Percentiles rank a stretch among this genome's conserved stretches.
Evolutionary conservation across 1,284 basidiomycete species (phyloP).

Genomic region (Fomitopsis pinicola): DNA sequence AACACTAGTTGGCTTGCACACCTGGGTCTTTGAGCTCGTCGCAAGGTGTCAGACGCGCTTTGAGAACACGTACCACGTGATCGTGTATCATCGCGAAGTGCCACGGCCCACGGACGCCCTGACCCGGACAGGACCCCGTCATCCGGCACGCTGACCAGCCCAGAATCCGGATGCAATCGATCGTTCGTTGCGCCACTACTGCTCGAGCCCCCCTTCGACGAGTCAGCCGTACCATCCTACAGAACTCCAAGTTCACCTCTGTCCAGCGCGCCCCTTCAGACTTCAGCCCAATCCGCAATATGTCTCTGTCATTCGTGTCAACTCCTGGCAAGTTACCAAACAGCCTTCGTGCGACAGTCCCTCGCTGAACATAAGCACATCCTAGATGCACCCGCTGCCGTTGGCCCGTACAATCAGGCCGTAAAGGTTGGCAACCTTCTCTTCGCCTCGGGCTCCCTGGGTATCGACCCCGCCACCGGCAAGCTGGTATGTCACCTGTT

Average conservation of each 20-base stretch:
- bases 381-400: constrained; percentile 78
- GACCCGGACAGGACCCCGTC: background rate
- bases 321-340: constrained; percentile 39
- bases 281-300: background rate
- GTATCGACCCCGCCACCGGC: constrained; percentile 74
- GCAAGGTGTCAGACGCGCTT: background rate
- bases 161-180: constrained; percentile 4
- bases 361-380: background rate
- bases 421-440: constrained; percentile 83
- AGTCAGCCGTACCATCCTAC: background rate
- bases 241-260: background rate
- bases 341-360: background rate
- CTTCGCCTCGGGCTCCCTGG: constrained; percentile 89
- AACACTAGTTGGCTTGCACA: no score
- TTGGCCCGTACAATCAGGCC: constrained; percentile 91
- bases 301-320: constrained; percentile 47
- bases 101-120: background rate
- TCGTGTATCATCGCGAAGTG: background rate
- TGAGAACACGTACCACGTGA: constrained; percentile 4
- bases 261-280: background rate
- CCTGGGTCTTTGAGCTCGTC: no score
- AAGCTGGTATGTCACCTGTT: constrained; percentile 48
- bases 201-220: background rate
- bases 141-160: background rate
- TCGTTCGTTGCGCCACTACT: background rate